Base-by-base conservation (phyloP, 352 stramenopile genomes). In the Globisporangium abappressorium region DNA sequence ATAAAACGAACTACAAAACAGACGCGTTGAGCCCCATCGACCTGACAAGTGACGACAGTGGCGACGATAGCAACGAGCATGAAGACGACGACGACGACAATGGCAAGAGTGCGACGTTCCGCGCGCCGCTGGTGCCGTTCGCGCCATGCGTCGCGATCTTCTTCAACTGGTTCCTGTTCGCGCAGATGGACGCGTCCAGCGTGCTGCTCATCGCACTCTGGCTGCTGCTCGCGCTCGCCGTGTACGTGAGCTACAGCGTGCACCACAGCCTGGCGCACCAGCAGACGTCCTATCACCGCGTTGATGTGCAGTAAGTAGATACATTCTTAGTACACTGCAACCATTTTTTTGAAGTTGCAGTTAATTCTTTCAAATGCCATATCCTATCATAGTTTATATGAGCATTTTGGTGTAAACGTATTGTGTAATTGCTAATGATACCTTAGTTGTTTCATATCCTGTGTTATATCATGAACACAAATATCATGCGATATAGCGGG, bases 131-230 rank as follows among this genome's bases (percentile, higher is more conserved):
- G 41, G 87, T 94, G 43, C 87, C 87, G 33, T 94, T 92, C 49
- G 64, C 85, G 22, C 87, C 85, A n/a, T 92, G 83, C 43, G 41
- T 95, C 1, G 85, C 87, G 5, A 93, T 95, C 66, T 93, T 92
- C 62, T 92, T 95, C 75, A 95, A 95, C 75, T 95, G 88, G 88
- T 93, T 93, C 53, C 66, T 95, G 28, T 92, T 94, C 54, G 82
- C 84, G 26, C 88, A 95, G 74, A 92, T 93, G 82, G 83, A 91
- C 36, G 70, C 74, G 3, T 69, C 73, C 49, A 87, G 80, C 49
- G 82, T 93, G 46, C 55, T 85, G 28, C 77, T 93, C 49, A 90
- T 93, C 54, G 30, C 75, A 24, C 54, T 90, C 1, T 95, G 86
- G 85, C 61, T 95, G 49, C 64, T 89, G 33, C 51, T 95, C 28